Conservation (phyloP, 1,284 basidiomycete genomes). For the Ustilago vetiveriae region DNA sequence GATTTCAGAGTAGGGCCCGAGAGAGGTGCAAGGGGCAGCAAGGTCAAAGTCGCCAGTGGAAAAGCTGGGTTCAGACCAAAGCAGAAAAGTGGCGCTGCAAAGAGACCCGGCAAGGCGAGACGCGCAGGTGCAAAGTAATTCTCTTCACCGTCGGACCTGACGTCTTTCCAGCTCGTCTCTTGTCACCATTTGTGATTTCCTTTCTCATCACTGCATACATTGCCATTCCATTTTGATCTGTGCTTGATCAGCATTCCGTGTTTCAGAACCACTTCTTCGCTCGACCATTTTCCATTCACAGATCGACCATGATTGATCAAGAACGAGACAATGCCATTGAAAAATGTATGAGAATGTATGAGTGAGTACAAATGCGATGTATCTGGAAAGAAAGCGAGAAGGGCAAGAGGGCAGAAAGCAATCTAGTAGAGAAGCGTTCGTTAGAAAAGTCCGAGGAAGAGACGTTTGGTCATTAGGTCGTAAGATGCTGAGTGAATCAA, state of each 20-base stretch:
- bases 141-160: too few species aligned
- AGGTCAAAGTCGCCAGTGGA: constrained; percentile 22
- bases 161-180: too few species aligned
- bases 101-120: constrained; percentile 41
- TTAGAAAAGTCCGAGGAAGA: background rate
- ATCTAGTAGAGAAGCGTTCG: background rate
- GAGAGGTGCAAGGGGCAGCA: constrained; percentile 28
- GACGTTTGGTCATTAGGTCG: background rate
- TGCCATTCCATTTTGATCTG: too few species aligned
- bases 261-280: too few species aligned
- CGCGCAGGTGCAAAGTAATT: constrained; percentile 28
- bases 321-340: constrained; percentile 6
- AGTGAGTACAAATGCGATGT: constrained; percentile 24
- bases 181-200: too few species aligned
- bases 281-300: too few species aligned
- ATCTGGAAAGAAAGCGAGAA: background rate
- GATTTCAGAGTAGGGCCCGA: constrained; percentile 50
- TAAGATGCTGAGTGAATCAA: background rate
- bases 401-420: too few species aligned
- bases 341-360: background rate
- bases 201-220: too few species aligned
- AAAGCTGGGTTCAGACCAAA: constrained; percentile 42
- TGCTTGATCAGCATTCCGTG: too few species aligned
- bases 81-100: constrained; percentile 37
- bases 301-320: too few species aligned